Base-by-base conservation (phyloP, 306 rosid genomes). In the Lathyrus aphaca region DNA sequence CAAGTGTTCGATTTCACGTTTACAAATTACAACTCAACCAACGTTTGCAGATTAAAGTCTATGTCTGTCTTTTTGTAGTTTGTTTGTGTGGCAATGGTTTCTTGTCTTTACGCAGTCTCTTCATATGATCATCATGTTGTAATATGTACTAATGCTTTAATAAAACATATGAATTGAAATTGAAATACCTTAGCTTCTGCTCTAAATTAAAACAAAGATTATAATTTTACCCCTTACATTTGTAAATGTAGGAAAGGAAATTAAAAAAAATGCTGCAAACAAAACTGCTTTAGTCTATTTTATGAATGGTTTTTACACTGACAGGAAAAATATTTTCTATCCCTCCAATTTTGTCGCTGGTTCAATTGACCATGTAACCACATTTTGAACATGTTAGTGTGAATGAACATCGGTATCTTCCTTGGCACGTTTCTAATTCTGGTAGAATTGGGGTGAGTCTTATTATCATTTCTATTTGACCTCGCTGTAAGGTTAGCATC, bases 381-480 rank as follows among this genome's bases (percentile, higher is more conserved):
- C 46, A 65, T 72, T 54, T 40, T 79, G 64, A 78, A 83, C 37
- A 82, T 57, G 53, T 71, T 82, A 0, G 80, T 69, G 21, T 18
- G 69, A 51, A 74, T 44, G 37, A 7, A 62, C 1, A 37, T 12
- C 10, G 12, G 39, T 73, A 35, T 69, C 60, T 27, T 84, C 59
- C 72, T 74, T 11, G 8, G 68, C 48, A 19, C 13, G 10, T 30
- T 25, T 65, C 11, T 66, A 4, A 19, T 38, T 71, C 68, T 2
- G 23, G 73, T 13, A 46, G 50, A 14, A 56, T 16, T 14, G 37
- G 4, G 39, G 12, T 17, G 11, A 13, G 16, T 15, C 65, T 12
- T 10, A n/a, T 32, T 32, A 17, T 21, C 71, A 21, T 51, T 25
- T 27, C 64, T 32, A 29, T 46, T 29, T 21, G 68, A 68, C 8